A percentile compares a stretch with the other conserved stretches of the same genome.
Evolutionary conservation across 352 stramenopile species (phyloP).

Genomic region (Phytophthora sp.): DNA sequence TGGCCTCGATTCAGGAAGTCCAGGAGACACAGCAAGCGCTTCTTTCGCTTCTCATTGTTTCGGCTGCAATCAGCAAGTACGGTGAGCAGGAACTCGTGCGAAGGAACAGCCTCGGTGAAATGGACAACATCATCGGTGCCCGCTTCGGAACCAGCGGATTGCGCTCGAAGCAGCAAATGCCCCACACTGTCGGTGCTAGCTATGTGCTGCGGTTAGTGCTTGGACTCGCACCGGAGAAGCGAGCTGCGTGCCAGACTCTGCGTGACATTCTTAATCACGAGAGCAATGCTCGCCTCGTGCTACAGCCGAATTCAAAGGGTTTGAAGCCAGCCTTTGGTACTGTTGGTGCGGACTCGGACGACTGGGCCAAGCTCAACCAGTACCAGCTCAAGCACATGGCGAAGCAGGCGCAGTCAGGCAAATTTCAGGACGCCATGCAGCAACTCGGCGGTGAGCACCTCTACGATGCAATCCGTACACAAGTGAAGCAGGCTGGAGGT

Average conservation of each 20-base stretch:
- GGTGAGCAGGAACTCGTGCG: slow-evolving; percentile 17
- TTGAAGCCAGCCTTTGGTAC: background rate
- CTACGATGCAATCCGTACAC: slow-evolving; percentile 20
- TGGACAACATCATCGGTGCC: slow-evolving; percentile 16
- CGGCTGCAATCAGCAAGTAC: slow-evolving; percentile 22
- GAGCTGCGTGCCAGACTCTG: slow-evolving; percentile 7
- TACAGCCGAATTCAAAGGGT: slow-evolving; percentile 2
- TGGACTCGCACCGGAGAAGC: slow-evolving; percentile 25
- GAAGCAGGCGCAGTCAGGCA: slow-evolving; percentile 18
- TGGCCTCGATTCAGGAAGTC: slow-evolving; percentile 17
- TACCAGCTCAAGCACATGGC: slow-evolving; percentile 13
- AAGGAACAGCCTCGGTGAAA: slow-evolving; percentile 19
- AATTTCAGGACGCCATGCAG: slow-evolving; percentile 29
- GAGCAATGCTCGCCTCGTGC: background rate
- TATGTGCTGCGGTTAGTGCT: slow-evolving; percentile 20
- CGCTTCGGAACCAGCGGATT: slow-evolving; percentile 16
- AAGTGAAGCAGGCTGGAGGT: slow-evolving; percentile 15
- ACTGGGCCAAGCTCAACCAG: slow-evolving; percentile 3
- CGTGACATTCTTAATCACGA: slow-evolving; percentile 17
- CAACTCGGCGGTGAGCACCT: slow-evolving; percentile 20
- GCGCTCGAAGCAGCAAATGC: slow-evolving; percentile 14
- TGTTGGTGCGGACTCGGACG: background rate
- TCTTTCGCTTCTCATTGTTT: slow-evolving; percentile 18
- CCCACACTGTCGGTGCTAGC: slow-evolving; percentile 3
- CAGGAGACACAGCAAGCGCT: slow-evolving; percentile 15